A percentile compares a stretch with the other conserved stretches of the same genome.
phyloP scores from a whole-genome alignment of 2,329 filamentous ascomycete genomes.

The Aspergillus pseudoterreus region DNA sequence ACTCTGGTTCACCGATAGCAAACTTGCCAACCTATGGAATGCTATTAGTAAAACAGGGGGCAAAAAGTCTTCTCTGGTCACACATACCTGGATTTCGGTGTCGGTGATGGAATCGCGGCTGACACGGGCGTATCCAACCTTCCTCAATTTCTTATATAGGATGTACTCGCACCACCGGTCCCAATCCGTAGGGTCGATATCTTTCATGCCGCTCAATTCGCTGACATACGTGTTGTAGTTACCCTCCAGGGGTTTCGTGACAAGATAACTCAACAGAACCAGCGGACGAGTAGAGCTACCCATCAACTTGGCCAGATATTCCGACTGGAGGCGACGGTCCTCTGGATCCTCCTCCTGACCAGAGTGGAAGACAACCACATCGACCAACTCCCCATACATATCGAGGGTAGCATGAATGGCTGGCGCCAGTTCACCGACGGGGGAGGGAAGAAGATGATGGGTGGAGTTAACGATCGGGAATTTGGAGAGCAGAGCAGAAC shows the following conservation, averaged over 20 bases:
- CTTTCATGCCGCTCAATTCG: conserved; percentile 82
- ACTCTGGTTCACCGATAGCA: conserved; percentile 68
- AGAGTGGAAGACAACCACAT: conserved; percentile 97
- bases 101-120: conserved; percentile 91
- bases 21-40: conserved; percentile 76
- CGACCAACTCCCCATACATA: conserved; percentile 82
- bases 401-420: conserved; percentile 96
- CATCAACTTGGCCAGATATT: conserved; percentile 88
- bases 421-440: conserved; percentile 89
- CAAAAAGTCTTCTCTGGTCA: neutral
- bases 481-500: conserved; percentile 85
- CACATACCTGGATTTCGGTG: conserved; percentile 80
- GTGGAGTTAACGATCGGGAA: conserved; percentile 97
- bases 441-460: conserved; percentile 89
- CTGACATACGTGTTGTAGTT: conserved; percentile 98
- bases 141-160: conserved; percentile 81
- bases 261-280: conserved; percentile 85
- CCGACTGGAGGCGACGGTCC: conserved; percentile 78
- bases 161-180: conserved; percentile 99
- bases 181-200: conserved; percentile 90
- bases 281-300: conserved; percentile 73
- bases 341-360: conserved; percentile 96
- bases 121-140: conserved; percentile 85
- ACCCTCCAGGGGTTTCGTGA: conserved; percentile 82
- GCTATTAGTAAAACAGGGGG: conserved; percentile 9